These are phyloP conservation scores for Suillus discolor DNA, from an alignment of 768 basidiomycete genomes.

Conservation along the genomic window DNA sequence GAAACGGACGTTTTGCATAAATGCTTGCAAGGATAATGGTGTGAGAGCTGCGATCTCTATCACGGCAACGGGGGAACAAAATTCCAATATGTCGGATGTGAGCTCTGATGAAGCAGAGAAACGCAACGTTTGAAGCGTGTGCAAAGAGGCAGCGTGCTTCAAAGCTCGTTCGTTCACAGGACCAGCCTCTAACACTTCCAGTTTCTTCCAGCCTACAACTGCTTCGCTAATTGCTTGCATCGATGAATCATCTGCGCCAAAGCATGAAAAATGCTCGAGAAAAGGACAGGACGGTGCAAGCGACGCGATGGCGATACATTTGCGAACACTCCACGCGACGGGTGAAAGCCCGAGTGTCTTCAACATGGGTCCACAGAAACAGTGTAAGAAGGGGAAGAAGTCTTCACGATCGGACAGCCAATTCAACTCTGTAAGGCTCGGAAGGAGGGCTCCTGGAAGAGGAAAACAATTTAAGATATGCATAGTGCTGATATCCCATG, in stretches of 20 bases:
- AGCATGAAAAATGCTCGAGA: not conserved
- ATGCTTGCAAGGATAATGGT: not conserved
- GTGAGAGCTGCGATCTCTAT: not conserved
- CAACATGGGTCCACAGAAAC: not conserved
- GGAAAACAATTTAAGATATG: not conserved
- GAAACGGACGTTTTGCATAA: not conserved
- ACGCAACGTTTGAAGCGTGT: not conserved
- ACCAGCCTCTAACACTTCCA: not conserved
- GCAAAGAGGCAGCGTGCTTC: not conserved
- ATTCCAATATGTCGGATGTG: not conserved
- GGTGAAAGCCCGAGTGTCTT: not conserved
- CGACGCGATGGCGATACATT: not conserved
- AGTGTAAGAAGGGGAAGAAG: not conserved
- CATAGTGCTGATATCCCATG: not conserved
- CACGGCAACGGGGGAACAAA: not conserved
- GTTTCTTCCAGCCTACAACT: not conserved
- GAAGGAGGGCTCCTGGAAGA: slow-evolving; percentile 19
- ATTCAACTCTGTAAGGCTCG: slow-evolving; percentile 24
- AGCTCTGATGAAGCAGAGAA: not conserved
- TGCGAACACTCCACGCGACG: not conserved
- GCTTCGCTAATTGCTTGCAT: not conserved
- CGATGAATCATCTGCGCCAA: not conserved
- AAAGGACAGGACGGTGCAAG: not conserved
- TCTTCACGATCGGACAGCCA: slow-evolving; percentile 14
- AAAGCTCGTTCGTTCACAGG: not conserved